Conservation (phyloP, 176 grass and related monocot genomes). For the Carex cristatella region DNA sequence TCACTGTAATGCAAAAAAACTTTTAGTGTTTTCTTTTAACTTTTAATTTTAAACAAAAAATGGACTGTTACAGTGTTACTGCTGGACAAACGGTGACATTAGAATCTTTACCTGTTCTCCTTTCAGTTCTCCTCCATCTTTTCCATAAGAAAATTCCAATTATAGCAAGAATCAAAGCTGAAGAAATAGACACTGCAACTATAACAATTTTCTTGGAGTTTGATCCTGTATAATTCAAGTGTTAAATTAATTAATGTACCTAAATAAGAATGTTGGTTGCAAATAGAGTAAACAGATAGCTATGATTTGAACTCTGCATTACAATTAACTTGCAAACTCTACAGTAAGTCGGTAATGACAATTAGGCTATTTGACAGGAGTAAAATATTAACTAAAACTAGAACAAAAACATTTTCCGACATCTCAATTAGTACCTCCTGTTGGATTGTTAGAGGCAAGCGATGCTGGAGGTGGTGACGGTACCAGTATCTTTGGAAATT, state of each 20-base stretch:
- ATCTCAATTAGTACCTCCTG: too few species aligned
- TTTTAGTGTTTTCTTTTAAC: too few species aligned
- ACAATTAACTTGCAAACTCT: too few species aligned
- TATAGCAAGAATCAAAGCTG: neutral
- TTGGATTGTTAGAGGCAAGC: too few species aligned
- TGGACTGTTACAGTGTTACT: too few species aligned
- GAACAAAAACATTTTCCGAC: too few species aligned
- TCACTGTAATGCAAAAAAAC: neutral
- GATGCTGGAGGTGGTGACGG: too few species aligned
- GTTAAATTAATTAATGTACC: neutral
- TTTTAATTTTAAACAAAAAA: too few species aligned
- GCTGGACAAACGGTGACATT: neutral
- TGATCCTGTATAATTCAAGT: neutral
- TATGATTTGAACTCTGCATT: neutral
- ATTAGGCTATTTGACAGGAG: too few species aligned
- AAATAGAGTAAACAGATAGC: neutral
- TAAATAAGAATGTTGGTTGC: neutral
- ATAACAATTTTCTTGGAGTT: neutral
- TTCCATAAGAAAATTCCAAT: neutral
- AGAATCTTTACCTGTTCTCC: neutral
- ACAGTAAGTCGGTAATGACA: too few species aligned
- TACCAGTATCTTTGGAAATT: too few species aligned
- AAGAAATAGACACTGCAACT: neutral
- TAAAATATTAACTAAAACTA: too few species aligned
- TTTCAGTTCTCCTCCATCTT: neutral